Evolutionary conservation across 2,329 filamentous ascomycete genomes (phyloP), one percentile per base, ranked within the genome.

Genomic region (Zasmidium cellare): DNA sequence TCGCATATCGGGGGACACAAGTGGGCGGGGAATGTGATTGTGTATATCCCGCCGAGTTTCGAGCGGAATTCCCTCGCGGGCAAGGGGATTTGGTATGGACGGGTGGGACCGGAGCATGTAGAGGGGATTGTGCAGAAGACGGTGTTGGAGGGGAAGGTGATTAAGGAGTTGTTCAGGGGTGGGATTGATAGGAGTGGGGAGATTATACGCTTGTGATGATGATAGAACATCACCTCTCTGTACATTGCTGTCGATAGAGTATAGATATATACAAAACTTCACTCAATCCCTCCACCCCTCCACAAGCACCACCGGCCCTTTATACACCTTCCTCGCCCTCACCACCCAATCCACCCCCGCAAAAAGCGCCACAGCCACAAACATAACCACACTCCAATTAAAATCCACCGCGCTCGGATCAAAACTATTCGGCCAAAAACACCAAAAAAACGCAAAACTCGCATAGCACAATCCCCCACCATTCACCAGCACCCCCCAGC

Each of bases 1-100:
- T 91, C 87, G 60, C 91, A 96, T 67, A 87, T 96, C 53, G 90
- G 90, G 1, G 91, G 91, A 0, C 91, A 96, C 74, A 92, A 92
- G 72, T 93, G 88, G 71, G 91, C 91, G 0, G 91, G 91, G 1
- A 96, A 96, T 72, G 84, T 93, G 35, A 91, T 94, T 49, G 75
- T 94, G 1, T 94, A 94, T 68, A 72, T 94, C 3, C 90, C 91
- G 3, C 87, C 86, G 0, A 69, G 68, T 2, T 67, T 69, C 61
- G 60, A 53, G 3, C 62, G 44, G 0, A 85, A 90, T 70, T 80
- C 84, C 3, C 73, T 92, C 51, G 84, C 83, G 1, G 89, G 90
- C 0, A 84, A 84, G 67, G 90, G 90, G 0, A 83, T 94, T 2
- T 94, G 90, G 90, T 94, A 94, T 72, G 90, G 90, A 0, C 78